A percentile compares a stretch with the other conserved stretches of the same genome.
phyloP scores from a whole-genome alignment of 306 rosid genomes.

The Citrullus colocynthis region DNA sequence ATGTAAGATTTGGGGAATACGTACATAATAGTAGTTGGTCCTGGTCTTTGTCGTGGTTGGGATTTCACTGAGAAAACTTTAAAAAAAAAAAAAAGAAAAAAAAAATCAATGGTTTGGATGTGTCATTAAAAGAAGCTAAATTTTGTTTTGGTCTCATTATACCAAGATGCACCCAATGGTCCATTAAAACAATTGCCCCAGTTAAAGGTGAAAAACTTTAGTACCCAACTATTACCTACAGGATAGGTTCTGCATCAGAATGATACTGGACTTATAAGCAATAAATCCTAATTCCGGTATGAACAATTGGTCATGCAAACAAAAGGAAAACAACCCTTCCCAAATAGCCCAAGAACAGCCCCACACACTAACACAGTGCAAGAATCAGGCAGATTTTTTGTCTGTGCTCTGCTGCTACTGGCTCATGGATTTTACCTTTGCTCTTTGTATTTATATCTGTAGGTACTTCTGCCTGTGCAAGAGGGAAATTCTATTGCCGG shows the following conservation, averaged over 20 bases:
- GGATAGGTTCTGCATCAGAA: background rate
- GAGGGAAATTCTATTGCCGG: conserved; percentile 62
- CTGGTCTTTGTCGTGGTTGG: too few species aligned
- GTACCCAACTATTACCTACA: too few species aligned
- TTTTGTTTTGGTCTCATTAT: too few species aligned
- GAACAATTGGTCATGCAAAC: background rate
- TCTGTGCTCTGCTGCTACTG: background rate
- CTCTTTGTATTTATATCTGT: conserved; percentile 9
- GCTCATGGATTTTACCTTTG: conserved; percentile 9
- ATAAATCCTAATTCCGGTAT: background rate
- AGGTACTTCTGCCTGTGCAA: conserved; percentile 89
- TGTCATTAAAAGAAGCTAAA: too few species aligned
- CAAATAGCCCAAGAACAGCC: background rate
- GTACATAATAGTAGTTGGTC: too few species aligned
- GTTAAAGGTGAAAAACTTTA: too few species aligned
- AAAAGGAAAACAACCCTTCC: background rate
- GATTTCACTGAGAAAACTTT: too few species aligned
- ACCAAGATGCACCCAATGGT: too few species aligned
- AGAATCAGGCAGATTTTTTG: background rate
- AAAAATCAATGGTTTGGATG: too few species aligned
- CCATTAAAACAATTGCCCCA: too few species aligned
- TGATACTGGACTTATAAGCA: background rate
- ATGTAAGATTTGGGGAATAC: too few species aligned
- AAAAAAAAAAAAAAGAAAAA: too few species aligned
- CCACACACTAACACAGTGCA: background rate